Evolutionary conservation across 1,284 basidiomycete species (phyloP), one percentile per base, ranked within the genome.

Genomic region (Cryptococcus sp.): DNA sequence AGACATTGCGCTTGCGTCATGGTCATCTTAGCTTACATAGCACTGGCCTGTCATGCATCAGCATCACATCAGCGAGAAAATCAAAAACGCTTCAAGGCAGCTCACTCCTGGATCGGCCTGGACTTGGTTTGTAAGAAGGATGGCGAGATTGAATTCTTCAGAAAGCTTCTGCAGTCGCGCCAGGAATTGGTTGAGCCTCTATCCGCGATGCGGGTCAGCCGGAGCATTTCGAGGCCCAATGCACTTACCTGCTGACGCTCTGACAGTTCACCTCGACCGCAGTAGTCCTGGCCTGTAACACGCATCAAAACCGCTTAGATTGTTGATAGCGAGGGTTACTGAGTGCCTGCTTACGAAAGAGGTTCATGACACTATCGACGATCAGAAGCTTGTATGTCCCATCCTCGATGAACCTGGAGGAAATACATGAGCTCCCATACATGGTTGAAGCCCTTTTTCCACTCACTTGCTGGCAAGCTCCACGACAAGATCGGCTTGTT

Each of bases 301-400:
- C 41, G 39, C 10, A 23, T 41, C 25, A 46, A 11, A 49, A 64
- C 41, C 63, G 61, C 50, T 23, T 27, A 17, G 16, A 15, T 11
- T 27, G 5, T 19, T n/a, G 19, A 38, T 10, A 47, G 10, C n/a
- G 45, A 19, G 17, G 20, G 5, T n/a, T n/a, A n/a, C n/a, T n/a
- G n/a, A n/a, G n/a, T 13, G 17, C 3, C 3, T n/a, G 64, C 75
- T 54, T 52, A 73, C 93, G 86, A 78, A 96, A 96, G 10, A 95
- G 82, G 31, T 93, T 93, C 90, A 97, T 94, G 66, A 96, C 93
- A 65, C 90, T 93, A 74, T 97, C 86, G 62, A 96, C 77, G 45
- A 80, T 75, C 54, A 80, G 62, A 1, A 80, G 68, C 66, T 76
- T 77, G 71, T 76, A 80, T 4, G 70, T 72, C 8, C 78, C 61